Evolutionary conservation across 1,284 basidiomycete genomes (phyloP), one percentile per base, ranked within the genome.

Genomic region (Cystobasidium pallidum): DNA sequence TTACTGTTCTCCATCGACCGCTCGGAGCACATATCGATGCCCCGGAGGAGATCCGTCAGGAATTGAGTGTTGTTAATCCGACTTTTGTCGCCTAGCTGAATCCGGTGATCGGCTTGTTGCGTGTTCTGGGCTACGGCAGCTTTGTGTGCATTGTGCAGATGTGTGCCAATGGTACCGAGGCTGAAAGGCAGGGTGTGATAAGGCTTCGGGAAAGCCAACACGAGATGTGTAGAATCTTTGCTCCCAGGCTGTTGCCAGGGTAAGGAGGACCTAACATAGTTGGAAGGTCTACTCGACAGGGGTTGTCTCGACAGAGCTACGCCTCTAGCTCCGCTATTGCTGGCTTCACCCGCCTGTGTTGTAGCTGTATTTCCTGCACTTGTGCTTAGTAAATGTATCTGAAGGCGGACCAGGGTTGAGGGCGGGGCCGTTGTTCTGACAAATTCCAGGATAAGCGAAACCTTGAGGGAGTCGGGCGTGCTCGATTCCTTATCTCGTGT

Each of bases 391-490:
- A 71, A 28, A 34, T 71, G 68, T 21, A 71, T 58, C 61, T 71
- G 68, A n/a, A 71, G 34, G 15, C 68, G 47, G 13, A 71, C 68
- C 10, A 71, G 47, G 15, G 68, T 71, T 2, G 67, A 61, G 3
- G 68, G 39, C 3, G 68, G 68, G 19, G 30, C 24, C 3, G 51
- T 8, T 11, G 54, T 58, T 47, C 61, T 71, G 47, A 71, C 61
- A 34, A 71, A 71, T 55, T 71, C 68, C 21, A 71, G 54, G 24
- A 71, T 63, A 4, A 71, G 68, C 8, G 68, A 71, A n/a, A 71
- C 68, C 36, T 49, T 52, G 11, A 71, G 51, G 19, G 68, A 54
- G 1, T 43, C 41, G 17, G 45, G 36, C 10, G 36, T 28, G n/a
- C 57, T 51, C 7, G 54, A 28, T 39, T 63, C 45, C 19, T 45